Conservation (phyloP, 2,329 filamentous ascomycete species). For the Scedosporium apiospermum region DNA sequence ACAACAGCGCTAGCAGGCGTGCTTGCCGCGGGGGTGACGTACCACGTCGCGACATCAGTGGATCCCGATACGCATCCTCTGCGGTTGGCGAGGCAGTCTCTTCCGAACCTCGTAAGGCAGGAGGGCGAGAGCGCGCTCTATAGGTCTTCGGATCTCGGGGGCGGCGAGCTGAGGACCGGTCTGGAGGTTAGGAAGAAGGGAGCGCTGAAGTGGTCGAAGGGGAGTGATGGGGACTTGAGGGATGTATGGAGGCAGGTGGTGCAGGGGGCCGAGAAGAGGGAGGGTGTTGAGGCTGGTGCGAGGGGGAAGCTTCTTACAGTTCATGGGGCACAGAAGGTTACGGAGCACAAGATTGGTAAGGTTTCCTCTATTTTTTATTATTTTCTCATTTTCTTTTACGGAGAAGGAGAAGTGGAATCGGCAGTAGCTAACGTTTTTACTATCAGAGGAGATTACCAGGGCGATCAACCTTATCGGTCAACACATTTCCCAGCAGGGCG, state of each 20-base stretch:
- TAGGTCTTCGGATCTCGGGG: slow-evolving; percentile 76
- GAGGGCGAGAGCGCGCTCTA: slow-evolving; percentile 79
- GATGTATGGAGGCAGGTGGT: slow-evolving; percentile 79
- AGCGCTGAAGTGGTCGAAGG: slow-evolving; percentile 71
- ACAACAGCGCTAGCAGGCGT: slow-evolving; percentile 60
- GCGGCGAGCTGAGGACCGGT: slow-evolving; percentile 68
- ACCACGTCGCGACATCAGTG: slow-evolving; percentile 58
- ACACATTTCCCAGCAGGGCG: slow-evolving; percentile 61
- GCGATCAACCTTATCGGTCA: slow-evolving; percentile 83
- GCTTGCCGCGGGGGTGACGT: slow-evolving; percentile 59
- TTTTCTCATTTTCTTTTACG: background rate
- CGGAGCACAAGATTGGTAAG: slow-evolving; percentile 60
- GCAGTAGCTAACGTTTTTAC: slow-evolving; percentile 7
- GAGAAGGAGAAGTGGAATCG: background rate
- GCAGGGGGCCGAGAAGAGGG: slow-evolving; percentile 40
- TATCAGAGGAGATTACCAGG: slow-evolving; percentile 59
- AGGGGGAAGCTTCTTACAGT: slow-evolving; percentile 71
- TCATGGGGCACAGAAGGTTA: slow-evolving; percentile 61
- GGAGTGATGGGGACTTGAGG: slow-evolving; percentile 79
- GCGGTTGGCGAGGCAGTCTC: slow-evolving; percentile 76
- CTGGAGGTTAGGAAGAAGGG: slow-evolving; percentile 75
- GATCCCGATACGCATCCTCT: slow-evolving; percentile 91
- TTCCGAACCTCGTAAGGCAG: slow-evolving; percentile 68
- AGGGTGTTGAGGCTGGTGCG: slow-evolving; percentile 49
- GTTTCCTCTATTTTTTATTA: background rate